Evolutionary conservation across 129 eudicot genomes (phyloP).

Genomic region (Glebionis coronaria): DNA sequence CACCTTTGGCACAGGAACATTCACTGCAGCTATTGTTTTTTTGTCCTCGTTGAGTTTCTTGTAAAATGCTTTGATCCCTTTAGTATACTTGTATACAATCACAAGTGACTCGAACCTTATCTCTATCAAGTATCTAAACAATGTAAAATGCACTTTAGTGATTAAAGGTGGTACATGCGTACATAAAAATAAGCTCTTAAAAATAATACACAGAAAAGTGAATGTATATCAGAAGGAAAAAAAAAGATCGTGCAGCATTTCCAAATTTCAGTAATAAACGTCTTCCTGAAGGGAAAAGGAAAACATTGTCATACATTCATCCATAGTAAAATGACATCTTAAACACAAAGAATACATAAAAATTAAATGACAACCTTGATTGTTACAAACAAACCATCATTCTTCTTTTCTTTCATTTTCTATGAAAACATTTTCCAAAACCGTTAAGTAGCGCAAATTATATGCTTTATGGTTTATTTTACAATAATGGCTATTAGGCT

Average conservation of each 20-base stretch:
- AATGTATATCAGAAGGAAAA: not conserved
- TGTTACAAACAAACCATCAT: too few relatives aligned
- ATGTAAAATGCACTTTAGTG: conserved; percentile 11
- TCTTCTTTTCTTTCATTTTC: too few relatives aligned
- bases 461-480: too few relatives aligned
- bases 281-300: conserved; percentile 38
- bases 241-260: conserved; percentile 65
- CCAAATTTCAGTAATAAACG: conserved; percentile 55
- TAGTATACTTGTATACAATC: conserved; percentile 90
- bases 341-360: too few relatives aligned
- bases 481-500: too few relatives aligned
- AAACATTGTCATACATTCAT: not conserved
- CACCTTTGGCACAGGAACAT: conserved; percentile 96
- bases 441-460: too few relatives aligned
- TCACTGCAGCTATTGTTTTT: conserved; percentile 96
- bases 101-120: conserved; percentile 65
- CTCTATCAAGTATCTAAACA: conserved; percentile 72
- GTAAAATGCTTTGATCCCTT: conserved; percentile 92
- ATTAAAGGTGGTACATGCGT: not conserved
- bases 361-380: too few relatives aligned
- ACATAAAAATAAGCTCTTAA: too few relatives aligned
- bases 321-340: not conserved
- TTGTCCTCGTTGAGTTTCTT: conserved; percentile 86
- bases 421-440: too few relatives aligned
- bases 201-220: too few relatives aligned